These are phyloP conservation scores for Extremus antarcticus DNA, from an alignment of 495 filamentous ascomycete genomes.

Conservation along the genomic window DNA sequence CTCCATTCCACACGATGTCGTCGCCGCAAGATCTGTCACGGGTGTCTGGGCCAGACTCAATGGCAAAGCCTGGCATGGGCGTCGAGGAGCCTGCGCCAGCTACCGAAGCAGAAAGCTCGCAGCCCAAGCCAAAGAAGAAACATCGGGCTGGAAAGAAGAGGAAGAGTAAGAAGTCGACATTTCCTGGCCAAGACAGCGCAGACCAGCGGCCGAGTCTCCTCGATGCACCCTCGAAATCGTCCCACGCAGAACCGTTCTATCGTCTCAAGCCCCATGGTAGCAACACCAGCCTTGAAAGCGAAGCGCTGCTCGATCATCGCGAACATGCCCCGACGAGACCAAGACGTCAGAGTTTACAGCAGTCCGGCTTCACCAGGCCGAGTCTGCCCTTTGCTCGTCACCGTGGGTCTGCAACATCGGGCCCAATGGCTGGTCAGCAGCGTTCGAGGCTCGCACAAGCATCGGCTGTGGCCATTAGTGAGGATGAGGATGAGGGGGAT, in stretches of 20 bases:
- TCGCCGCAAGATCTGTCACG: background rate
- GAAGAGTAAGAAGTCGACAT: slow-evolving; percentile 48
- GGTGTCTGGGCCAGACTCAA: slow-evolving; percentile 7
- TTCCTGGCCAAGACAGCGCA: slow-evolving; percentile 41
- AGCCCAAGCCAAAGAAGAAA: slow-evolving; percentile 27
- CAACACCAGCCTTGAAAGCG: slow-evolving; percentile 31
- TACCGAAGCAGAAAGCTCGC: background rate
- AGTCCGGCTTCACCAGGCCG: slow-evolving; percentile 7
- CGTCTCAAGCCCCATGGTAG: slow-evolving; percentile 22
- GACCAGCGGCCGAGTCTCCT: slow-evolving; percentile 25
- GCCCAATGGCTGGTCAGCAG: background rate
- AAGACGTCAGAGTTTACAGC: slow-evolving; percentile 11
- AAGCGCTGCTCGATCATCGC: slow-evolving; percentile 31
- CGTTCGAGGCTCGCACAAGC: slow-evolving; percentile 3
- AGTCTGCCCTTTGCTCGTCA: slow-evolving; percentile 11
- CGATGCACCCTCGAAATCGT: slow-evolving; percentile 27
- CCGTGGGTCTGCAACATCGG: slow-evolving; percentile 5
- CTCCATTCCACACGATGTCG: background rate
- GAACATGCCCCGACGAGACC: slow-evolving; percentile 5
- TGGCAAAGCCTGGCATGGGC: slow-evolving; percentile 5
- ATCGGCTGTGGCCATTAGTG: slow-evolving; percentile 7
- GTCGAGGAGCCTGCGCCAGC: background rate
- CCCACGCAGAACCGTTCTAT: slow-evolving; percentile 25
- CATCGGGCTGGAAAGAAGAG: slow-evolving; percentile 49
- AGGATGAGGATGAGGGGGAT: slow-evolving; percentile 25